A percentile compares a stretch with the other conserved stretches of the same genome.
phyloP scores from a whole-genome alignment of 768 basidiomycete species.

The Fistulinella prunicolor region DNA sequence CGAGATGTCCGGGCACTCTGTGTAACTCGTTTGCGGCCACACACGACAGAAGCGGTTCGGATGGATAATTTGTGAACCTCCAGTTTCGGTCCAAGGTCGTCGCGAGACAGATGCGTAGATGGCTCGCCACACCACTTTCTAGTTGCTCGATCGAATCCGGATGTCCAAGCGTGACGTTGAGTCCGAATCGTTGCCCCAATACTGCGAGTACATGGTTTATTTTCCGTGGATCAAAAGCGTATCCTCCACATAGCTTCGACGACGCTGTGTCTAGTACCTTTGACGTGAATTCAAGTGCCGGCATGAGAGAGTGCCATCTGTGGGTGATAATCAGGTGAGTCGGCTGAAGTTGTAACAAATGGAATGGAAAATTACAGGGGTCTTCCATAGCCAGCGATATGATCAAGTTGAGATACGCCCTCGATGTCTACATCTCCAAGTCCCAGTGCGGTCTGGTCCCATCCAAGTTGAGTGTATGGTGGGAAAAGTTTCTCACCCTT shows the following conservation, averaged over 20 bases:
- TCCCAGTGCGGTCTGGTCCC: slow-evolving; percentile 13
- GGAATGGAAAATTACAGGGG: neutral
- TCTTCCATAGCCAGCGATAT: slow-evolving; percentile 1
- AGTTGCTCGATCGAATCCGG: neutral
- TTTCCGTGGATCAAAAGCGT: neutral
- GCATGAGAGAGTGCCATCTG: neutral
- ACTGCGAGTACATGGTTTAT: slow-evolving; percentile 1
- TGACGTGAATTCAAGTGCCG: neutral
- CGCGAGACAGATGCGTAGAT: slow-evolving; percentile 4
- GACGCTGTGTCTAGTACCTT: neutral
- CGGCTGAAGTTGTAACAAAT: neutral
- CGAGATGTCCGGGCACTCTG: too few species aligned
- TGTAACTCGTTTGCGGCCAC: neutral
- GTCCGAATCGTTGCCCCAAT: slow-evolving; percentile 3
- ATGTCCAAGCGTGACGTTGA: neutral
- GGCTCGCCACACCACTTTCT: slow-evolving; percentile 1
- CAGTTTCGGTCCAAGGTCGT: neutral
- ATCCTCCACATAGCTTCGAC: neutral
- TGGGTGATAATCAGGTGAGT: neutral
- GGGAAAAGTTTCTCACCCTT: neutral
- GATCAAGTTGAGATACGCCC: neutral
- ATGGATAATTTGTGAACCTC: slow-evolving; percentile 8
- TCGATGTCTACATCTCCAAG: neutral
- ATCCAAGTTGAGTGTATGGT: slow-evolving; percentile 11
- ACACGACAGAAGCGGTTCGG: slow-evolving; percentile 8